A percentile compares a stretch with the other conserved stretches of the same genome.
Evolutionary conservation across 2,329 filamentous ascomycete species (phyloP).

Genomic region (Aspergillus pseudotamarii): DNA sequence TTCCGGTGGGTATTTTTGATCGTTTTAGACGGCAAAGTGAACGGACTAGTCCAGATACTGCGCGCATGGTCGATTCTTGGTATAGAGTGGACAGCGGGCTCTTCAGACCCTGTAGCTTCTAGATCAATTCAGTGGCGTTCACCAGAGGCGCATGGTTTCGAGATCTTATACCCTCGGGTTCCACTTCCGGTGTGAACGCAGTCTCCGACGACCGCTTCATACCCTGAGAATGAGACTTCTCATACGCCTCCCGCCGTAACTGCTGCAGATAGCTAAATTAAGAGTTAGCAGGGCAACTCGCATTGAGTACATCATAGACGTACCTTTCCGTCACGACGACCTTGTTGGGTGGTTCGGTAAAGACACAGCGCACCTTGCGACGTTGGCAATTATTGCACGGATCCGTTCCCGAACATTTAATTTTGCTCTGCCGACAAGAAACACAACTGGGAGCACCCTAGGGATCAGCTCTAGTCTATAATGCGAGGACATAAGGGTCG

Average conservation of each 20-base stretch:
- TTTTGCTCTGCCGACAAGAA: not conserved
- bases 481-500: not conserved
- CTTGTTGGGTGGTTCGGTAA: not conserved
- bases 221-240: slow-evolving; percentile 19
- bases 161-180: not conserved
- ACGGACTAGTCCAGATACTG: slow-evolving; percentile 28
- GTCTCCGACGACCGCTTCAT: slow-evolving; percentile 34
- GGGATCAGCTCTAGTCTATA: not conserved
- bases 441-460: not conserved
- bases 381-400: not conserved
- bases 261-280: slow-evolving; percentile 11
- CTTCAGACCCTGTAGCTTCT: not conserved
- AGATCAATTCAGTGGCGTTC: not conserved
- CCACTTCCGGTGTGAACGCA: slow-evolving; percentile 10
- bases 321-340: not conserved
- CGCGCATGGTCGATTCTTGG: slow-evolving; percentile 8
- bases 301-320: not conserved
- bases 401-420: not conserved
- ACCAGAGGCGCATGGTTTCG: not conserved
- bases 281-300: not conserved
- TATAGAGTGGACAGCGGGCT: too few relatives aligned
- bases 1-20: slow-evolving; percentile 23
- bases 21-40: slow-evolving; percentile 23
- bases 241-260: slow-evolving; percentile 28
- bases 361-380: not conserved